Percentiles rank a stretch among this genome's conserved stretches.
Evolutionary conservation across 2,329 filamentous ascomycete species (phyloP).

Genomic region (Fusarium albosuccineum): DNA sequence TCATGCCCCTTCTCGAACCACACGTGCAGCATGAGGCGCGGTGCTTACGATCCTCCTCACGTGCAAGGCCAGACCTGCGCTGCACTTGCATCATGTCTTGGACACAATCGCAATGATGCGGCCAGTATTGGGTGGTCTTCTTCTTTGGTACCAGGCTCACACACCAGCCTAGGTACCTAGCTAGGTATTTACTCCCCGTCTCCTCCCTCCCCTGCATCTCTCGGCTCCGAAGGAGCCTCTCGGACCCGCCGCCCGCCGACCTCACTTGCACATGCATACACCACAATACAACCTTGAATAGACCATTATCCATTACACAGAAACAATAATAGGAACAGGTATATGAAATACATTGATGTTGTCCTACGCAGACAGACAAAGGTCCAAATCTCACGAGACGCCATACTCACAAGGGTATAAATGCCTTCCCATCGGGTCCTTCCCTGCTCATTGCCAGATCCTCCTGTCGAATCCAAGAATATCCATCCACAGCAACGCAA

Average conservation of each 20-base stretch:
- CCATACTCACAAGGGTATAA: constrained; percentile 35
- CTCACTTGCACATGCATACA: background rate
- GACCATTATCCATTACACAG: background rate
- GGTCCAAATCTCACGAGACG: constrained; percentile 16
- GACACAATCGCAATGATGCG: too few relatives aligned
- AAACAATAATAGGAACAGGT: background rate
- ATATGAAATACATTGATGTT: background rate
- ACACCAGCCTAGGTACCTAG: too few relatives aligned
- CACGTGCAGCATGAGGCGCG: background rate
- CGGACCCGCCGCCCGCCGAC: constrained; percentile 1
- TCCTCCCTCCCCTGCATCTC: background rate
- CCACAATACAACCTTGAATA: background rate
- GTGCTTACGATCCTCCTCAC: constrained; percentile 1
- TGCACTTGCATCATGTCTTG: background rate
- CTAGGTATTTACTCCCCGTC: too few relatives aligned
- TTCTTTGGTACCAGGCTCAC: too few relatives aligned
- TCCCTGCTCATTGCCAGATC: background rate
- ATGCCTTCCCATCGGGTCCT: constrained; percentile 12
- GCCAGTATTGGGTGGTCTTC: too few relatives aligned
- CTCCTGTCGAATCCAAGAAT: constrained; percentile 1
- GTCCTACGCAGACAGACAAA: background rate
- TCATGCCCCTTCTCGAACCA: background rate
- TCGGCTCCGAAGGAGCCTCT: constrained; percentile 10
- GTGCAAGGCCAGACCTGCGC: background rate
- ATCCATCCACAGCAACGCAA: constrained; percentile 16